phyloP scores from a whole-genome alignment of 176 grass and related monocot genomes.

The Ensete ventricosum region DNA sequence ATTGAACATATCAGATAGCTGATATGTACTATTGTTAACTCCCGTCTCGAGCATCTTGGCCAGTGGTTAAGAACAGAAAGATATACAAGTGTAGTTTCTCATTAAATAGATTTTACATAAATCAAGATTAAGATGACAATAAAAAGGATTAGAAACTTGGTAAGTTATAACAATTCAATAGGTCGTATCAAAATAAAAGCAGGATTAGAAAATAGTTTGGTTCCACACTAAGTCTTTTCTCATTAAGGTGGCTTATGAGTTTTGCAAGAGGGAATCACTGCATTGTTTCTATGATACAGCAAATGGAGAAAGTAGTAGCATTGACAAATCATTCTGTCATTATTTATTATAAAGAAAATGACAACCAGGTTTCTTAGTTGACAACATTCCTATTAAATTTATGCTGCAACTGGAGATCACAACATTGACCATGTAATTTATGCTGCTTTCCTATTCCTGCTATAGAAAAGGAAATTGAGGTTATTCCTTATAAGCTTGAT shows the following conservation, averaged over 20 bases:
- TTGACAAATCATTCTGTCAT: constrained; percentile 34
- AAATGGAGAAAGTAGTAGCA: constrained; percentile 42
- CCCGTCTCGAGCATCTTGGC: too few relatives aligned
- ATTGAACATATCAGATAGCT: too few relatives aligned
- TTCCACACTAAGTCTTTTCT: constrained; percentile 56
- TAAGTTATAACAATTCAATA: too few relatives aligned
- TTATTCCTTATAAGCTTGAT: too few relatives aligned
- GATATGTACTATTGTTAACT: too few relatives aligned
- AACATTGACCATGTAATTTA: constrained; percentile 51
- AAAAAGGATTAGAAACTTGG: too few relatives aligned
- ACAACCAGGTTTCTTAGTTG: constrained; percentile 58
- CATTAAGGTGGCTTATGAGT: constrained; percentile 63
- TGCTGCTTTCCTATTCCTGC: constrained; percentile 53
- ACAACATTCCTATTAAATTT: too few relatives aligned
- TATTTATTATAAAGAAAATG: constrained; percentile 39
- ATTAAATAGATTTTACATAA: too few relatives aligned
- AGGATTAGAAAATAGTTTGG: constrained; percentile 62
- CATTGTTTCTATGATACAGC: constrained; percentile 44
- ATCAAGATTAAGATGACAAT: too few relatives aligned
- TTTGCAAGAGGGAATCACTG: constrained; percentile 38
- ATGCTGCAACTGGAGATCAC: constrained; percentile 40
- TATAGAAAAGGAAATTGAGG: constrained; percentile 43
- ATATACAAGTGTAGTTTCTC: too few relatives aligned
- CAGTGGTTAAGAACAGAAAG: too few relatives aligned
- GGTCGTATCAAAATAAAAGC: too few relatives aligned